Percentiles rank a stretch among this genome's conserved stretches.
These are phyloP conservation scores for Psilocybe mexicana DNA, from an alignment of 1,284 basidiomycete genomes.

Conservation along the genomic window DNA sequence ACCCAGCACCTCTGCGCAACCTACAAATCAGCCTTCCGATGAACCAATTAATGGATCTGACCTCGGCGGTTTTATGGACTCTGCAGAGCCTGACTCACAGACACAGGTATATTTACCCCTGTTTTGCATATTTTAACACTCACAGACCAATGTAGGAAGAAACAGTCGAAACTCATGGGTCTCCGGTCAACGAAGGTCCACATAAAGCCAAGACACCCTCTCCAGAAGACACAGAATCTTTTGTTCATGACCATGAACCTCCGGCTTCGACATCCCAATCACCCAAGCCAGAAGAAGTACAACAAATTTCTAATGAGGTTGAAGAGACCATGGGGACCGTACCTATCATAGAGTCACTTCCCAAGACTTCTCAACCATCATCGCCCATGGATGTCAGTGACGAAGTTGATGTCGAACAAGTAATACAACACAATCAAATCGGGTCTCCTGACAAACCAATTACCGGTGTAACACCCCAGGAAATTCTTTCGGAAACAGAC, in stretches of 20 bases:
- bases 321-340: neutral
- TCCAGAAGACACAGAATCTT: neutral
- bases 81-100: constrained; percentile 21
- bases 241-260: neutral
- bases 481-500: too few relatives aligned
- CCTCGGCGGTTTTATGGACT: constrained; percentile 31
- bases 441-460: neutral
- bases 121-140: neutral
- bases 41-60: constrained; percentile 32
- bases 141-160: neutral
- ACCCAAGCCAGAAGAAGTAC: neutral
- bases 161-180: neutral
- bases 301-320: neutral
- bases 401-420: neutral
- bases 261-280: neutral
- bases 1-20: neutral
- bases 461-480: too few relatives aligned
- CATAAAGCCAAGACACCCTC: neutral
- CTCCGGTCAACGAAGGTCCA: neutral
- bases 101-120: constrained; percentile 17
- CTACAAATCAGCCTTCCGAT: constrained; percentile 13
- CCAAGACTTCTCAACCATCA: neutral
- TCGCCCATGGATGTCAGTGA: neutral
- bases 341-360: neutral
- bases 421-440: neutral